Percentiles rank a stretch among this genome's conserved stretches.
phyloP scores from a whole-genome alignment of 352 stramenopile genomes.

The Pythium volutum region DNA sequence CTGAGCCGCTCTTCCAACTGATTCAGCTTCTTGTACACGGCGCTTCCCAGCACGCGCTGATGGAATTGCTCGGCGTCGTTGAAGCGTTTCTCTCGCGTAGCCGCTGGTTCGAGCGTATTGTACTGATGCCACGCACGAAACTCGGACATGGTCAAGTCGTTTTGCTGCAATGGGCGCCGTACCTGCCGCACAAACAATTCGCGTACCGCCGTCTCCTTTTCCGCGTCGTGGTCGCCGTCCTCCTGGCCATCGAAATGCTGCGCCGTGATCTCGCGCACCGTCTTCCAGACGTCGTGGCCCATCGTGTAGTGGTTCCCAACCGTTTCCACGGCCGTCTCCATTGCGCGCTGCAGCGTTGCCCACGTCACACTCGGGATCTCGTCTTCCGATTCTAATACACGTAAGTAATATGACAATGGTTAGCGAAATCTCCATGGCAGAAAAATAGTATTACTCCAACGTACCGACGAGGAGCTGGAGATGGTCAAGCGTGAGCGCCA shows the following conservation, averaged over 20 bases:
- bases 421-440: neutral
- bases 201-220: constrained; percentile 41
- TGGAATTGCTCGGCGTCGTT: constrained; percentile 34
- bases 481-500: constrained; percentile 39
- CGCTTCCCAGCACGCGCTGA: constrained; percentile 32
- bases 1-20: constrained; percentile 40
- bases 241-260: constrained; percentile 33
- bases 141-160: constrained; percentile 72
- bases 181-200: constrained; percentile 54
- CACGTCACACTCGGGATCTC: constrained; percentile 2
- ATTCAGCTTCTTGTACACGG: constrained; percentile 61
- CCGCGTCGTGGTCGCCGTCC: constrained; percentile 5
- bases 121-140: constrained; percentile 70
- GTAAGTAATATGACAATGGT: constrained; percentile 1
- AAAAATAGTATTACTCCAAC: neutral
- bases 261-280: constrained; percentile 42
- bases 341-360: constrained; percentile 25
- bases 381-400: constrained; percentile 6
- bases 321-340: constrained; percentile 33
- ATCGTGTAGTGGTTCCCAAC: constrained; percentile 50
- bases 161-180: constrained; percentile 59
- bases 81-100: constrained; percentile 19
- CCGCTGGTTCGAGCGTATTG: constrained; percentile 38
- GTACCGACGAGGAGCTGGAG: constrained; percentile 37
- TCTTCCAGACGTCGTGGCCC: constrained; percentile 60